These are phyloP conservation scores for Flaveria floridana DNA, from an alignment of 140 eudicot genomes.

Conservation along the genomic window DNA sequence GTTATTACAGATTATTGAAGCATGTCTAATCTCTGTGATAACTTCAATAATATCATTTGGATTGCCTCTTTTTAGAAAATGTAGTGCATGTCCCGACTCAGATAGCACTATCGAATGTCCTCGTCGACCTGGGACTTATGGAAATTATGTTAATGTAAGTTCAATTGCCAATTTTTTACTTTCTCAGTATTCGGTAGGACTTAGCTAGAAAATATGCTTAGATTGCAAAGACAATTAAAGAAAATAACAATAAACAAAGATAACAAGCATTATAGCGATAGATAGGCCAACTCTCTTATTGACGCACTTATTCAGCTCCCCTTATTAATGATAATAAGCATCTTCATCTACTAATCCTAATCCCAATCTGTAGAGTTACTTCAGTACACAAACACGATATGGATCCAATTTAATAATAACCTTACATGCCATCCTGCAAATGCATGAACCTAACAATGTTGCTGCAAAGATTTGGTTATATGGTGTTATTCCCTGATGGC, in stretches of 20 bases:
- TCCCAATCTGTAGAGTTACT: background rate
- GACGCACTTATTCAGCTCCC: too few species aligned
- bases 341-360: background rate
- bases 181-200: background rate
- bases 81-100: slow-evolving; percentile 84
- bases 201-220: background rate
- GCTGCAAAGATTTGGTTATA: slow-evolving; percentile 18
- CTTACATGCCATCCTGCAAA: background rate
- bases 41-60: slow-evolving; percentile 91
- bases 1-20: slow-evolving; percentile 79
- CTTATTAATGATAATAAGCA: background rate
- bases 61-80: slow-evolving; percentile 87
- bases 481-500: slow-evolving; percentile 8
- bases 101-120: slow-evolving; percentile 69
- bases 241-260: background rate
- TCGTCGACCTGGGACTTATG: slow-evolving; percentile 89
- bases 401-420: background rate
- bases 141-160: slow-evolving; percentile 95
- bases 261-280: background rate
- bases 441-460: background rate
- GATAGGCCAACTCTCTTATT: too few species aligned
- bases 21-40: slow-evolving; percentile 70
- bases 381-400: background rate
- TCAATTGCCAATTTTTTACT: background rate
- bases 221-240: background rate